Percentiles rank a stretch among this genome's conserved stretches.
phyloP scores from a whole-genome alignment of 768 basidiomycete species.

The Strobilomyces dryophilus region DNA sequence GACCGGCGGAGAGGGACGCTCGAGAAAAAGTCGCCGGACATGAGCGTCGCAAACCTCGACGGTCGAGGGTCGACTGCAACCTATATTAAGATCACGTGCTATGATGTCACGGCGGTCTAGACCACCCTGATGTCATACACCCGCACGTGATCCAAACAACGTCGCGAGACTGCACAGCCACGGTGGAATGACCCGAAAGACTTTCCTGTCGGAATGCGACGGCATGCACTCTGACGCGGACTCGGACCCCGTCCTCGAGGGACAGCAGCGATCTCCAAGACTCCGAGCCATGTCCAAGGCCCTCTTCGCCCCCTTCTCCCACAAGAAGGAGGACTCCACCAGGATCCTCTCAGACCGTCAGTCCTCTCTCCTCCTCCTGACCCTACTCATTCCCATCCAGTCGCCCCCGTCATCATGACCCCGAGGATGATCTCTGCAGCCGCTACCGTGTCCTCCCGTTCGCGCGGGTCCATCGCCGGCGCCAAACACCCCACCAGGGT shows the following conservation, averaged over 20 bases:
- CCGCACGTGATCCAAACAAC: constrained; percentile 11
- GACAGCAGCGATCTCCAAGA: constrained; percentile 24
- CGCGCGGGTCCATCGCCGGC: constrained; percentile 33
- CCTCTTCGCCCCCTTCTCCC: constrained; percentile 62
- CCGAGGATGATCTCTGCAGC: constrained; percentile 75
- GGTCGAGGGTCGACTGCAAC: neutral
- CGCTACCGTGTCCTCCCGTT: constrained; percentile 58
- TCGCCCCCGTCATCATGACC: constrained; percentile 89
- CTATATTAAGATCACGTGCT: constrained; percentile 21
- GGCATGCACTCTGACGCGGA: neutral
- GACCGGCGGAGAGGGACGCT: constrained; percentile 24
- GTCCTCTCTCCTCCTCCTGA: constrained; percentile 19
- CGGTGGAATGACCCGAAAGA: neutral
- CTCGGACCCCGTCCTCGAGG: neutral
- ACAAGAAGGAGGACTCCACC: constrained; percentile 59
- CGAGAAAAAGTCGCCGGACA: constrained; percentile 42
- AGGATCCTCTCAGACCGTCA: constrained; percentile 73
- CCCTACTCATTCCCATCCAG: constrained; percentile 31
- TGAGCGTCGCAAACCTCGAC: neutral
- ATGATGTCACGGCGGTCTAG: constrained; percentile 31
- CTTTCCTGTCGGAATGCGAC: neutral
- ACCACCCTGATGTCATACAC: constrained; percentile 20
- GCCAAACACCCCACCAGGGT: constrained; percentile 36
- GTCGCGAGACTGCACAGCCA: too few relatives aligned
- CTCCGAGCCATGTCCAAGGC: constrained; percentile 65